Base-by-base conservation (phyloP, 2,329 filamentous ascomycete genomes). In the Ascosphaera apis region DNA sequence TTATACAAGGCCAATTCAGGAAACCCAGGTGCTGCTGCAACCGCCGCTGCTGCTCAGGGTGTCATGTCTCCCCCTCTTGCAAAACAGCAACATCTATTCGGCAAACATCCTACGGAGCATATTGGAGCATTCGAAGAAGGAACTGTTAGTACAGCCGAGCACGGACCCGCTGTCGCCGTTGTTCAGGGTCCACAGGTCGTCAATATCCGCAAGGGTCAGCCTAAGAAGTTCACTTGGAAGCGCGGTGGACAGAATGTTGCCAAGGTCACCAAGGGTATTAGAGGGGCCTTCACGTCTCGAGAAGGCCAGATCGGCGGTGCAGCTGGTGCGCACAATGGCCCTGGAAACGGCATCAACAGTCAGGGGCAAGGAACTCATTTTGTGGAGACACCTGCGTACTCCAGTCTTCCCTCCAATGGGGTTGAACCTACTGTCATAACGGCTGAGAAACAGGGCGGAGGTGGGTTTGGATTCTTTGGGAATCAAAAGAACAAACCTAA, bases 171-270 rank as follows among this genome's bases (percentile, higher is more conserved):
- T 45, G 60, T 61, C 4, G 66, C 67, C 0, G 56, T 76, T 34
- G 53, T 72, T 42, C 65, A 72, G 18, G 78, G 81, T 2, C 84
- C 88, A n/a, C 88, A 91, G 41, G 79, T 95, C 23, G 79, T 95
- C 41, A 91, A 88, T 47, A 91, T 95, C 42, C 74, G 83, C 47
- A 95, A 93, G 59, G 83, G 79, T 19, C 83, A 92, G 51, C 73
- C 77, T 37, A 91, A 83, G 61, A 95, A 93, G 54, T 93, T 93
- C 59, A 92, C 92, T 59, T 95, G 88, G 84, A 92, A 93, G 66
- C 92, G 91, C 62, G 83, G 83, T 28, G 81, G 81, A 28, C 86
- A 91, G 57, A 84, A 80, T 38, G 76, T 95, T 47, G 84, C 84
- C 18, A 91, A 93, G 55, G 79, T 95, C 36, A 78, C 79, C 41